Conservation (phyloP, 2,329 filamentous ascomycete genomes). For the Simplicillium aogashimaense region DNA sequence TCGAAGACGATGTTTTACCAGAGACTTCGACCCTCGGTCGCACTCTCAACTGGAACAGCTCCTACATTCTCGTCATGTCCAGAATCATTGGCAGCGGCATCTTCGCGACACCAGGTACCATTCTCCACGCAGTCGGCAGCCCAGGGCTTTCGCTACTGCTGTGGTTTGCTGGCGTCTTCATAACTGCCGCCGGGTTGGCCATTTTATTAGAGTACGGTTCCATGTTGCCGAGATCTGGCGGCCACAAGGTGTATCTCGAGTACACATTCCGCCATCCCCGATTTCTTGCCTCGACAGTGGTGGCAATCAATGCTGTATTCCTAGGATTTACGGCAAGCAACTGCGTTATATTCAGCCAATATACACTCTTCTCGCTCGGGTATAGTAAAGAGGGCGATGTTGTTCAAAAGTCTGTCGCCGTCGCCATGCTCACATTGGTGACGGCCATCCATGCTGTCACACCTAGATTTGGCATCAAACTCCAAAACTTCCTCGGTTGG, state of each 20-base stretch:
- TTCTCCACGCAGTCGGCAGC: slow-evolving; percentile 57
- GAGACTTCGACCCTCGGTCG: slow-evolving; percentile 49
- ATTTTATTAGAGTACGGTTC: slow-evolving; percentile 59
- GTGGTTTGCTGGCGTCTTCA: slow-evolving; percentile 52
- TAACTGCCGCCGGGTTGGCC: slow-evolving; percentile 51
- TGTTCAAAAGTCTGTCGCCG: slow-evolving; percentile 44
- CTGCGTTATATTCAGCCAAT: slow-evolving; percentile 59
- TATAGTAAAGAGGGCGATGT: slow-evolving; percentile 37
- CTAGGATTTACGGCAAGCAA: slow-evolving; percentile 61
- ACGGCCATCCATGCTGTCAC: slow-evolving; percentile 51
- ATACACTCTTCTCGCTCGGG: slow-evolving; percentile 49
- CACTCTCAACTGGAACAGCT: slow-evolving; percentile 51
- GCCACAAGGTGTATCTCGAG: slow-evolving; percentile 62
- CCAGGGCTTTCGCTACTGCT: slow-evolving; percentile 51
- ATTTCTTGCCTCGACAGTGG: slow-evolving; percentile 53
- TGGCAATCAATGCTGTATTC: slow-evolving; percentile 53
- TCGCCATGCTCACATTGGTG: slow-evolving; percentile 44
- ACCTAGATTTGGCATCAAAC: slow-evolving; percentile 42
- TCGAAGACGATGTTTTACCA: slow-evolving; percentile 50
- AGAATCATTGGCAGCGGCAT: slow-evolving; percentile 62
- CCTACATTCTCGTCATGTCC: slow-evolving; percentile 58
- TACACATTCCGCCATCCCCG: slow-evolving; percentile 54
- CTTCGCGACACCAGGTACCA: slow-evolving; percentile 61
- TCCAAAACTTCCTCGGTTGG: slow-evolving; percentile 55
- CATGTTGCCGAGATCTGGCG: slow-evolving; percentile 61